Conservation (phyloP, 768 basidiomycete species). For the Russula olivacea region DNA sequence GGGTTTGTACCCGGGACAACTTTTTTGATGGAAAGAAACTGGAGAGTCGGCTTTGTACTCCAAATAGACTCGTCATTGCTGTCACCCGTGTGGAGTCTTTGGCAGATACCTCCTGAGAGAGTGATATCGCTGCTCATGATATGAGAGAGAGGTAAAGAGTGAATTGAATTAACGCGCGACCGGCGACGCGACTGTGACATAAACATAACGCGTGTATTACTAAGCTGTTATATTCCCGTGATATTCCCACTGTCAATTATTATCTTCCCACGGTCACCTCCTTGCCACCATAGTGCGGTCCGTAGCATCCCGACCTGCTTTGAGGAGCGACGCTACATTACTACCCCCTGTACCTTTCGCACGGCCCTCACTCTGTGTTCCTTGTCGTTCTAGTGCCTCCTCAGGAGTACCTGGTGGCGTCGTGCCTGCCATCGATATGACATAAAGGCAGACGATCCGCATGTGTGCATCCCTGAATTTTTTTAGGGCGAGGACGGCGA, state of each 20-base stretch:
- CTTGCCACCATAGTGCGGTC: conserved; percentile 49
- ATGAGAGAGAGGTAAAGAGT: conserved; percentile 5
- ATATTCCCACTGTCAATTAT: neutral
- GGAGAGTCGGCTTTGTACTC: conserved; percentile 47
- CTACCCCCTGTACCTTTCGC: conserved; percentile 89
- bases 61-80: conserved; percentile 26
- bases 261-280: conserved; percentile 26
- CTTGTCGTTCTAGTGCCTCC: conserved; percentile 36
- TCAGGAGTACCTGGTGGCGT: conserved; percentile 51
- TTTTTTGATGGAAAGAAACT: conserved; percentile 80
- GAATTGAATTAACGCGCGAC: conserved; percentile 6
- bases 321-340: conserved; percentile 72
- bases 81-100: conserved; percentile 20
- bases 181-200: conserved; percentile 19
- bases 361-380: conserved; percentile 37
- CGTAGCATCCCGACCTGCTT: conserved; percentile 88
- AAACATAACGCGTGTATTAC: neutral
- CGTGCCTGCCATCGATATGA: conserved; percentile 77
- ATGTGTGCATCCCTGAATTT: conserved; percentile 83
- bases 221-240: neutral
- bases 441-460: conserved; percentile 79
- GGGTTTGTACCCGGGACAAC: conserved; percentile 41
- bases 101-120: conserved; percentile 22
- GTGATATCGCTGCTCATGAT: neutral
- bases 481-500: conserved; percentile 72